Evolutionary conservation across 2,329 filamentous ascomycete species (phyloP), one percentile per base, ranked within the genome.

Genomic region (Sarocladiaceae sp.): DNA sequence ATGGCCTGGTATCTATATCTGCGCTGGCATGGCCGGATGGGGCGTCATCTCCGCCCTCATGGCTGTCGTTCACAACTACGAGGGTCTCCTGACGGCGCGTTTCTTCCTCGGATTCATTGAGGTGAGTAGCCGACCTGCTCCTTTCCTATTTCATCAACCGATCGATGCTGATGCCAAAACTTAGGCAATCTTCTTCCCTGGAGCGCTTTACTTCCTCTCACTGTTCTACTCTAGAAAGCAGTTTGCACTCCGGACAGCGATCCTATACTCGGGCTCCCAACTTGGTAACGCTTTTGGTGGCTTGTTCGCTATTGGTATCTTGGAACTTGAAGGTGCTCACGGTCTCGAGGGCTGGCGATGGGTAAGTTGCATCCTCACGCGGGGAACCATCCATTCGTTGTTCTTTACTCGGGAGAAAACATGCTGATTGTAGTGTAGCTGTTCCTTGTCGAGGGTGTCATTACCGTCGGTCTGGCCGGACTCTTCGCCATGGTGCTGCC

Each of bases 311-410:
- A 56, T 56, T 11, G 58, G 53, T 0, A 46, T 63, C 18, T 66
- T 70, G 10, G 67, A 71, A 12, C 65, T 79, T 11, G 71, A 78
- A 28, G 73, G 72, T 8, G 60, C 59, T 5, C 67, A 67, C 31
- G 71, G 72, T 1, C 64, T 78, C 11, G 60, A 64, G 6, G 75
- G 75, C 4, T 78, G 74, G 75, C 63, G 72, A 53, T 78, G 75
- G 74, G 55, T 57, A 28, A 46, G 40, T 20, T n/a, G n/a, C n/a
- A n/a, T n/a, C n/a, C n/a, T n/a, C n/a, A n/a, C n/a, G n/a, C n/a
- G n/a, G n/a, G n/a, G n/a, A n/a, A n/a, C n/a, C n/a, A n/a, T n/a
- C n/a, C n/a, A n/a, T n/a, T n/a, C n/a, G n/a, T n/a, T n/a, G n/a
- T n/a, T n/a, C n/a, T n/a, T n/a, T n/a, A n/a, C n/a, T n/a, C n/a